Evolutionary conservation across 2,329 filamentous ascomycete genomes (phyloP).

Genomic region (Aspergillus novofumigatus): DNA sequence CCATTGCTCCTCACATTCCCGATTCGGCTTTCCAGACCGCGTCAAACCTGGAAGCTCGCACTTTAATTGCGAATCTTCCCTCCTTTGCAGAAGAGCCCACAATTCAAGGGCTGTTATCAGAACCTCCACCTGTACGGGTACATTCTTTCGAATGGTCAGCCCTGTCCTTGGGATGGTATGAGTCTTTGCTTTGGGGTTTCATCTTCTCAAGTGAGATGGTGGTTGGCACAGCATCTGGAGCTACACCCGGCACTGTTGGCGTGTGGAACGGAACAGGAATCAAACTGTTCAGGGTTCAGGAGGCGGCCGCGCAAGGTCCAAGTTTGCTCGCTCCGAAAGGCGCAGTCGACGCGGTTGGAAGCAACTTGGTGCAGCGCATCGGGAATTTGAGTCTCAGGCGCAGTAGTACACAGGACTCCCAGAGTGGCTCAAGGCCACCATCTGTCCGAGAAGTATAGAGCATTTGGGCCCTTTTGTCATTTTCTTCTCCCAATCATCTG

Average conservation of each 20-base stretch:
- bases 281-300: conserved; percentile 84
- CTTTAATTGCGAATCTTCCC: conserved; percentile 40
- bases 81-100: conserved; percentile 49
- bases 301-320: conserved; percentile 73
- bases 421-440: conserved; percentile 24
- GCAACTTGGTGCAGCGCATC: conserved; percentile 81
- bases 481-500: background rate
- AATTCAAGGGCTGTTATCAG: conserved; percentile 62
- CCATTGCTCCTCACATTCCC: conserved; percentile 49
- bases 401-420: conserved; percentile 30
- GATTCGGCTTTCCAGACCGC: conserved; percentile 43
- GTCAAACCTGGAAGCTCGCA: conserved; percentile 38
- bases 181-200: conserved; percentile 89
- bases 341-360: conserved; percentile 89
- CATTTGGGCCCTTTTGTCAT: background rate
- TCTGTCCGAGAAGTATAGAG: conserved; percentile 36
- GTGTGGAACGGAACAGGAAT: conserved; percentile 92
- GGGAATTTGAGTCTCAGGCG: conserved; percentile 67
- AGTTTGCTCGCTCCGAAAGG: conserved; percentile 80
- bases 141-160: conserved; percentile 95
- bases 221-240: conserved; percentile 39
- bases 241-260: conserved; percentile 76
- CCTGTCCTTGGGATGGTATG: conserved; percentile 88
- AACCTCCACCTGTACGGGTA: conserved; percentile 68
- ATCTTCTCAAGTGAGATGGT: conserved; percentile 89